Percentiles rank a stretch among this genome's conserved stretches.
Conservation (phyloP, 768 basidiomycete genomes). For the Trametes meyenii region DNA sequence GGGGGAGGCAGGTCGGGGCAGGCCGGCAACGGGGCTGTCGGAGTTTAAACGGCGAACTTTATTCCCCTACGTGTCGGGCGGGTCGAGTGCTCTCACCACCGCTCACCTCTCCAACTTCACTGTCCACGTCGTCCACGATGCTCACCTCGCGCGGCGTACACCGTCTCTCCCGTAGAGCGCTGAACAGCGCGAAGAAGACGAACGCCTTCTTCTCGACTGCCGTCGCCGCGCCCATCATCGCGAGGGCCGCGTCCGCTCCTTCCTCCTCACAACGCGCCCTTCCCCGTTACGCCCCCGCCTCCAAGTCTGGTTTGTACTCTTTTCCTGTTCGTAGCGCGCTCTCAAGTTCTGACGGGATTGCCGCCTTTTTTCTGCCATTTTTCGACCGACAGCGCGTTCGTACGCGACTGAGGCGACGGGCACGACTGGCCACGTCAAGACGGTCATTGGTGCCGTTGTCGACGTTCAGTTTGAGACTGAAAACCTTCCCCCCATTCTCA, state of each 20-base stretch:
- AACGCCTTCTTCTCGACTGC: conserved; percentile 83
- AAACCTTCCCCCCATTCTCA: conserved; percentile 94
- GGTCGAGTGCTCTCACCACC: conserved; percentile 24
- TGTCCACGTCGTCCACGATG: conserved; percentile 54
- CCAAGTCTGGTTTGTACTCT: conserved; percentile 54
- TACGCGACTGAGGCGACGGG: conserved; percentile 90
- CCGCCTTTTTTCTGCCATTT: conserved; percentile 25
- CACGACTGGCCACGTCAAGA: conserved; percentile 83
- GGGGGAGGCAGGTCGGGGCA: conserved; percentile 24
- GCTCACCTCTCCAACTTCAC: conserved; percentile 31
- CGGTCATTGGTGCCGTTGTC: conserved; percentile 99
- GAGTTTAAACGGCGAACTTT: conserved; percentile 35
- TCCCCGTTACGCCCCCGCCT: conserved; percentile 51
- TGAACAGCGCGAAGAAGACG: conserved; percentile 73
- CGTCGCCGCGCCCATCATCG: conserved; percentile 50
- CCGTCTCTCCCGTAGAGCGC: conserved; percentile 84
- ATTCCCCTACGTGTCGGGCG: conserved; percentile 32
- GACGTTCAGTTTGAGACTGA: conserved; percentile 98
- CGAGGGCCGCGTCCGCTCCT: conserved; percentile 52
- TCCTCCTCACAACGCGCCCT: conserved; percentile 48
- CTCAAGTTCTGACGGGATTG: conserved; percentile 18
- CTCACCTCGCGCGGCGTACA: conserved; percentile 86
- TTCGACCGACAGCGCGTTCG: conserved; percentile 59
- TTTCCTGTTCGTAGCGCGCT: not conserved
- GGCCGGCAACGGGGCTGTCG: conserved; percentile 32